Percentiles rank a stretch among this genome's conserved stretches.
Evolutionary conservation across 306 rosid species (phyloP).

Genomic region (Urtica urens): DNA sequence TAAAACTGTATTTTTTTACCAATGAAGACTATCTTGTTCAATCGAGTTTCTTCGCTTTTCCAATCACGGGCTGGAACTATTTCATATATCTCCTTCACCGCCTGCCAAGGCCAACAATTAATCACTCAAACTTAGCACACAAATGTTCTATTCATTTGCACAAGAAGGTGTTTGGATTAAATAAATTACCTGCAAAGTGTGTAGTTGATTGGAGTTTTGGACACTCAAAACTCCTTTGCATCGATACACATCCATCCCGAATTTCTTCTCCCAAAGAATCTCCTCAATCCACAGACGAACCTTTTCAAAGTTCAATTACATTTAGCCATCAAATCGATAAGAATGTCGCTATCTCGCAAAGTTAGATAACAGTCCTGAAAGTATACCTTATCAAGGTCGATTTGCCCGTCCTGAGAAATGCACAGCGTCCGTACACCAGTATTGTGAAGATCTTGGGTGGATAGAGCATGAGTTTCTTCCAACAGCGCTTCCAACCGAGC

Average conservation of each 20-base stretch:
- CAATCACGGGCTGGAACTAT: conserved; percentile 81
- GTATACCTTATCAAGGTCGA: conserved; percentile 77
- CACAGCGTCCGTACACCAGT: conserved; percentile 78
- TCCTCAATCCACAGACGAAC: conserved; percentile 83
- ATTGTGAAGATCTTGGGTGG: conserved; percentile 58
- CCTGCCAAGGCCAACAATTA: conserved; percentile 29
- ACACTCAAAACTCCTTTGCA: conserved; percentile 70
- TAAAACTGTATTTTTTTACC: conserved; percentile 30
- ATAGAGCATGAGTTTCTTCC: conserved; percentile 47
- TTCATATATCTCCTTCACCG: conserved; percentile 80
- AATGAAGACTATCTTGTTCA: conserved; percentile 77
- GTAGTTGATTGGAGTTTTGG: conserved; percentile 60
- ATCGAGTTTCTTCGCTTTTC: conserved; percentile 50
- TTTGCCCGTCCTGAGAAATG: conserved; percentile 35
- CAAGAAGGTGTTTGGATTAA: neutral
- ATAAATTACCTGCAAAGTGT: conserved; percentile 67
- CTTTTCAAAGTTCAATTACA: conserved; percentile 32
- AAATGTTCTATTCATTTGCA: neutral
- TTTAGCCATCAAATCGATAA: neutral
- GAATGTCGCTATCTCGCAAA: neutral
- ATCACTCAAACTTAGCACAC: neutral
- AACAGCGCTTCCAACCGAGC: conserved; percentile 58
- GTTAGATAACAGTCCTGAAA: neutral
- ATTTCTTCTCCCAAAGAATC: conserved; percentile 94
- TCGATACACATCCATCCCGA: conserved; percentile 83